A percentile compares a stretch with the other conserved stretches of the same genome.
Conservation (phyloP, 176 grass and related monocot genomes). For the Triticum timopheevii region DNA sequence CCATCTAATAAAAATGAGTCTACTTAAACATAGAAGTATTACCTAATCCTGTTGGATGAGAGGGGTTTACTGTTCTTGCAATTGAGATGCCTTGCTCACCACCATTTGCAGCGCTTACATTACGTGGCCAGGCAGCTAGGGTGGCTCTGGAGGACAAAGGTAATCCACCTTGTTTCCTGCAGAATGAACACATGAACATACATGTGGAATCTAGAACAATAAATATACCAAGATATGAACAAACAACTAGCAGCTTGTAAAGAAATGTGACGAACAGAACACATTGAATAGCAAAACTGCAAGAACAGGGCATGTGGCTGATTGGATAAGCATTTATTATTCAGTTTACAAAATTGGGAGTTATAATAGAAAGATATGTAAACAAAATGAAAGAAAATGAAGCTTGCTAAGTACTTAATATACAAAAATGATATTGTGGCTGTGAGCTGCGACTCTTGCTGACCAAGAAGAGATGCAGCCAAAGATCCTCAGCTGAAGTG, state of each 20-base stretch:
- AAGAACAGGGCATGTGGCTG: not conserved
- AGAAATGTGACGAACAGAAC: not conserved
- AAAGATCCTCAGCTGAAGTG: slow-evolving; percentile 5
- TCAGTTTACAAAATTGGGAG: not conserved
- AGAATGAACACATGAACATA: slow-evolving; percentile 29
- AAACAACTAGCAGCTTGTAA: not conserved
- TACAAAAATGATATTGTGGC: not conserved
- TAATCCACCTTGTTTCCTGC: slow-evolving; percentile 68
- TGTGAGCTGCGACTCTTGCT: not conserved
- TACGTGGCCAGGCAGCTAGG: slow-evolving; percentile 72
- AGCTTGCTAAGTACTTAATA: not conserved
- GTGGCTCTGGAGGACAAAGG: slow-evolving; percentile 60
- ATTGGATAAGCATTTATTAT: slow-evolving; percentile 15
- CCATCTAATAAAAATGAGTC: not conserved
- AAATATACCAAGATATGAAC: slow-evolving; percentile 9
- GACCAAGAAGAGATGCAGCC: not conserved
- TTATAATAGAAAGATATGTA: no score
- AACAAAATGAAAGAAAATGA: not conserved
- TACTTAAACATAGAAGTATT: no score
- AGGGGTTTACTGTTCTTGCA: slow-evolving; percentile 36
- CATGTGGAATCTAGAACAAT: slow-evolving; percentile 2
- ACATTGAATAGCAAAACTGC: slow-evolving; percentile 13
- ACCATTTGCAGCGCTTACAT: slow-evolving; percentile 29
- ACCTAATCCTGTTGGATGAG: slow-evolving; percentile 47
- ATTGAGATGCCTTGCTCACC: slow-evolving; percentile 25